These are phyloP conservation scores for Chlorella sp. DNA, from an alignment of 139 green algal species.

Conservation along the genomic window DNA sequence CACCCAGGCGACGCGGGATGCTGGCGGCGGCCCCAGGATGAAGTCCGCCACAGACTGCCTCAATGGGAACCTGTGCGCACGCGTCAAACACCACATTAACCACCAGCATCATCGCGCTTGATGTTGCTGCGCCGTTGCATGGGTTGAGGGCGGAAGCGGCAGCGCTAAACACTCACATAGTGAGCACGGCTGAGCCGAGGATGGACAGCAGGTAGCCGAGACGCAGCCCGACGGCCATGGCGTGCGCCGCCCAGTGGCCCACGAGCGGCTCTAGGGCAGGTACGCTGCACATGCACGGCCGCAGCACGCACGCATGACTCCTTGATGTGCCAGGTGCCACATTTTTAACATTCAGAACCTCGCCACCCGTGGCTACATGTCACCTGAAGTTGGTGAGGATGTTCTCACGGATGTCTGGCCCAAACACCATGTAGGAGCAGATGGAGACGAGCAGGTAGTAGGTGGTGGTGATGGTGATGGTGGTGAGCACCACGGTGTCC, in stretches of 20 bases:
- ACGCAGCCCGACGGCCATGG: neutral
- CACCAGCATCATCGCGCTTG: neutral
- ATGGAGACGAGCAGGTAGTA: neutral
- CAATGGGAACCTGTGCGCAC: neutral
- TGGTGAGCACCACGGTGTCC: neutral
- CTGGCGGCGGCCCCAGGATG: neutral
- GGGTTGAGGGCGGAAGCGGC: neutral
- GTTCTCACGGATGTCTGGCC: neutral
- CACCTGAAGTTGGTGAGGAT: constrained; percentile 2
- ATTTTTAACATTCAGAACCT: no score
- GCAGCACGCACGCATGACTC: neutral
- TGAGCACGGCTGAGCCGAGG: neutral
- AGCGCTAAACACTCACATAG: neutral
- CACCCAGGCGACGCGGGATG: neutral
- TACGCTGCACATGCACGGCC: neutral
- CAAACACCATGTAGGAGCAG: neutral
- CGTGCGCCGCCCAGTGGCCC: neutral
- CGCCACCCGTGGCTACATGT: neutral
- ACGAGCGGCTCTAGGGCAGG: neutral
- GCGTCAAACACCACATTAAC: neutral
- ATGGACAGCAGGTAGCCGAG: constrained; percentile 3
- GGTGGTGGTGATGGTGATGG: neutral
- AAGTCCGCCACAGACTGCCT: neutral
- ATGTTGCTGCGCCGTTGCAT: neutral
- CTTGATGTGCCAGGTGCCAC: no score